Percentiles rank a stretch among this genome's conserved stretches.
Conservation (phyloP, 2,329 filamentous ascomycete species). For the Shiraia sp. region DNA sequence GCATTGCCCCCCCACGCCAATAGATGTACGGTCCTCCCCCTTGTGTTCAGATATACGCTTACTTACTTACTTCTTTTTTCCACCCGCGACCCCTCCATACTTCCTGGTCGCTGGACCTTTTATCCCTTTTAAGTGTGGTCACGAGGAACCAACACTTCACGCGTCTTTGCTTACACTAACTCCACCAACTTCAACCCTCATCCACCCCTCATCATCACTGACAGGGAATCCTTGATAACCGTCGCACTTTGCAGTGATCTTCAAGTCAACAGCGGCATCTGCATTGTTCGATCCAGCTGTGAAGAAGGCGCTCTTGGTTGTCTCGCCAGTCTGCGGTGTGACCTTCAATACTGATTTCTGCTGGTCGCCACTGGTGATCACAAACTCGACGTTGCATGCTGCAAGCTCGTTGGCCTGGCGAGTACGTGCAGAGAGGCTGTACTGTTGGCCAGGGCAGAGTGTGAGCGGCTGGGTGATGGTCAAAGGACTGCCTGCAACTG, state of each 20-base stretch:
- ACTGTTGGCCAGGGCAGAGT: conserved; percentile 29
- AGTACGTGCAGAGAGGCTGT: conserved; percentile 17
- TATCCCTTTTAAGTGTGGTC: too few relatives aligned
- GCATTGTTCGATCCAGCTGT: conserved; percentile 18
- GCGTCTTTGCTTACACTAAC: conserved; percentile 7
- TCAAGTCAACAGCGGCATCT: conserved; percentile 27
- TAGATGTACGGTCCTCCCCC: too few relatives aligned
- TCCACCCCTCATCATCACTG: conserved; percentile 14
- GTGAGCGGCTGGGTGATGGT: conserved; percentile 30
- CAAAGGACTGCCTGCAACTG: conserved; percentile 20
- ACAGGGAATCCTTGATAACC: conserved; percentile 19
- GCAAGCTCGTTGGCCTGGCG: conserved; percentile 20
- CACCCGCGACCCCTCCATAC: too few relatives aligned
- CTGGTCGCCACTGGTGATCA: conserved; percentile 4
- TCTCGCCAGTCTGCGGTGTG: conserved; percentile 19
- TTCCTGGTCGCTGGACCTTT: too few relatives aligned
- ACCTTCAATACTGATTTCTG: conserved; percentile 14
- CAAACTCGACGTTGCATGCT: conserved; percentile 22
- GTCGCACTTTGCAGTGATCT: conserved; percentile 22
- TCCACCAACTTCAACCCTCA: conserved; percentile 13
- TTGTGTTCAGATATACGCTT: too few relatives aligned
- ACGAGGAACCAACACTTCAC: background rate
- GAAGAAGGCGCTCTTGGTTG: conserved; percentile 14
- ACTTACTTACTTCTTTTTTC: too few relatives aligned
- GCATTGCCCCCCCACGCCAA: too few relatives aligned